phyloP scores from a whole-genome alignment of 441 rosid species.

The Erodium moschatum region DNA sequence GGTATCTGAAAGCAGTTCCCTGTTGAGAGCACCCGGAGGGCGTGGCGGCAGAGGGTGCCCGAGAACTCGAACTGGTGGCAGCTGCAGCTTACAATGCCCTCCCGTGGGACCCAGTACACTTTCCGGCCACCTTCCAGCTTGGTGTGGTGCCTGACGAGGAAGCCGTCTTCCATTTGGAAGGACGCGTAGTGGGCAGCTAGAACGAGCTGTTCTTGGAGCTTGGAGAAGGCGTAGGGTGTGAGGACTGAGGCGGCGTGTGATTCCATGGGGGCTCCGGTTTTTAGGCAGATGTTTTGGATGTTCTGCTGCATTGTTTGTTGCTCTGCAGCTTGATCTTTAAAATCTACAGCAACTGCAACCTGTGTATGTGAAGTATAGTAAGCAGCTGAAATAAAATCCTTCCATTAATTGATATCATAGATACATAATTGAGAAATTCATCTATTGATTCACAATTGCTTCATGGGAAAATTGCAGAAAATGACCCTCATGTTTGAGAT shows the following conservation, averaged over 20 bases:
- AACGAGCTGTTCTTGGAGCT: constrained; percentile 92
- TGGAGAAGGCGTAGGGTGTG: constrained; percentile 85
- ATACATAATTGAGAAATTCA: too few relatives aligned
- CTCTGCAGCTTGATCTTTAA: constrained; percentile 90
- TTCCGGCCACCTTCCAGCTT: constrained; percentile 84
- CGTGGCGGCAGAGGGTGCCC: constrained; percentile 83
- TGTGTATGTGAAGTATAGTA: constrained; percentile 16
- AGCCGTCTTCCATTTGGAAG: constrained; percentile 76
- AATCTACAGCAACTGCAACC: constrained; percentile 81
- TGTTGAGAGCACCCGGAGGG: constrained; percentile 82
- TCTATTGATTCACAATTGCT: too few relatives aligned
- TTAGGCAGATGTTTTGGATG: constrained; percentile 75
- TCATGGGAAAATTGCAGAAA: too few relatives aligned
- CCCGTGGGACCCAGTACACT: constrained; percentile 82
- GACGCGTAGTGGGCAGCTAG: constrained; percentile 93
- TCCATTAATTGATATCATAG: not conserved
- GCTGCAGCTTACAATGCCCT: constrained; percentile 83
- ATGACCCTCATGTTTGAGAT: too few relatives aligned
- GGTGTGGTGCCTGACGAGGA: constrained; percentile 87
- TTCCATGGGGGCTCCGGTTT: constrained; percentile 95
- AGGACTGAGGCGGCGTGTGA: constrained; percentile 77
- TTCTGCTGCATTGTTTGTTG: constrained; percentile 96
- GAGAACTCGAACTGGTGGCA: constrained; percentile 91
- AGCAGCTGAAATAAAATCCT: constrained; percentile 7
- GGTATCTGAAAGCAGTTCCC: constrained; percentile 94